phyloP scores from a whole-genome alignment of 2,329 filamentous ascomycete genomes.

The Berkeleyomyces rouxiae region DNA sequence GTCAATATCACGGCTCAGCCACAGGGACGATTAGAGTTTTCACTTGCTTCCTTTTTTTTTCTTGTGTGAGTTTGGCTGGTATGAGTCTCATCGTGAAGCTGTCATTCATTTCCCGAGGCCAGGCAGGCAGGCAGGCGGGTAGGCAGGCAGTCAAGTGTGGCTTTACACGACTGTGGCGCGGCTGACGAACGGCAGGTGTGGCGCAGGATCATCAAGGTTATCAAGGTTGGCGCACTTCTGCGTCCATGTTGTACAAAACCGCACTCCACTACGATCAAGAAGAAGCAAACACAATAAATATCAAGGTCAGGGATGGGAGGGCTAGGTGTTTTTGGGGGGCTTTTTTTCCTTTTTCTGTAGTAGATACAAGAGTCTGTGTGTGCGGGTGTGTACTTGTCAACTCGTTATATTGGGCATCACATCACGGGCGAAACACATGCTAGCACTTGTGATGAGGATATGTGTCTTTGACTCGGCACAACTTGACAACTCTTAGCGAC shows the following conservation, averaged over 20 bases:
- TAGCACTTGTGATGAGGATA: no score
- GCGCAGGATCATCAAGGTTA: not conserved
- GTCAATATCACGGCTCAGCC: not conserved
- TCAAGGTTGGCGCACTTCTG: not conserved
- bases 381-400: no score
- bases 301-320: not conserved
- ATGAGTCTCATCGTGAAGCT: not conserved
- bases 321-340: no score
- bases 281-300: not conserved
- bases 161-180: not conserved
- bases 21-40: not conserved
- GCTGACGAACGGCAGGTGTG: not conserved
- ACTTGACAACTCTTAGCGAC: no score
- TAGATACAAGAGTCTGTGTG: no score
- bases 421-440: no score
- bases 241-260: not conserved
- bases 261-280: not conserved
- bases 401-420: no score
- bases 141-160: not conserved
- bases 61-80: not conserved
- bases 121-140: not conserved
- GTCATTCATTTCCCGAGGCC: not conserved
- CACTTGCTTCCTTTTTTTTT: not conserved
- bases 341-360: no score
- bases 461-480: no score